Evolutionary conservation across 2,329 filamentous ascomycete genomes (phyloP), one percentile per base, ranked within the genome.

Genomic region (Colletotrichum euphorbiae): DNA sequence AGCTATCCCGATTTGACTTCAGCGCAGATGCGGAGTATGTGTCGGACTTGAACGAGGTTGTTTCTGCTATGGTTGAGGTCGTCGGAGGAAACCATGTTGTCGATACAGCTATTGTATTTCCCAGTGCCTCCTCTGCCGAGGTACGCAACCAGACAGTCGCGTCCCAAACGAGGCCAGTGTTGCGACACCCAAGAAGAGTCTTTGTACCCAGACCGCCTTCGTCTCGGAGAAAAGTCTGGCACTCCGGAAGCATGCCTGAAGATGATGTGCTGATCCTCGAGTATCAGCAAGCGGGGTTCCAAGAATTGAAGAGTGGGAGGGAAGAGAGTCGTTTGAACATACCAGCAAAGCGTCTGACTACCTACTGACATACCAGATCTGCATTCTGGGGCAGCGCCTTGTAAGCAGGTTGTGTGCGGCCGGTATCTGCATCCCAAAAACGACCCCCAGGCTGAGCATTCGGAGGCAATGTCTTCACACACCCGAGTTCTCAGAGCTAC

Each of bases 291-390:
- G 36, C 15, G n/a, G 8, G n/a, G 7, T 2, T 45, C 15, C 42
- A 7, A 6, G 36, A 11, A 38, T 2, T 38, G 9, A 11, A 12
- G 8, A 45, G 15, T 45, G n/a, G 6, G n/a, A 45, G 42, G 12
- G 8, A 4, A 9, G 5, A 11, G 13, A 9, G 9, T 5, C 6
- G 12, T 4, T 3, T 4, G 3, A 7, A 42, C 65, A 12, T 65
- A 68, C 65, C 65, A 68, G 33, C 65, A 68, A 8, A 68, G 28
- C 8, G 65, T 68, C 31, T 59, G 28, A 8, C 33, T 31, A 1
- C 65, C 61, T 5, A 15, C 17, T 21, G 13, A 38, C 19, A n/a
- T 51, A 3, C 52, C 50, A 5, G 52, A 17, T 3, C 12, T 52
- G 46, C 65, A 68, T 28, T 42, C 38, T 8, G 45, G n/a, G 3